phyloP scores from a whole-genome alignment of 2,329 filamentous ascomycete species.

The Aurifilum marmelostoma region DNA sequence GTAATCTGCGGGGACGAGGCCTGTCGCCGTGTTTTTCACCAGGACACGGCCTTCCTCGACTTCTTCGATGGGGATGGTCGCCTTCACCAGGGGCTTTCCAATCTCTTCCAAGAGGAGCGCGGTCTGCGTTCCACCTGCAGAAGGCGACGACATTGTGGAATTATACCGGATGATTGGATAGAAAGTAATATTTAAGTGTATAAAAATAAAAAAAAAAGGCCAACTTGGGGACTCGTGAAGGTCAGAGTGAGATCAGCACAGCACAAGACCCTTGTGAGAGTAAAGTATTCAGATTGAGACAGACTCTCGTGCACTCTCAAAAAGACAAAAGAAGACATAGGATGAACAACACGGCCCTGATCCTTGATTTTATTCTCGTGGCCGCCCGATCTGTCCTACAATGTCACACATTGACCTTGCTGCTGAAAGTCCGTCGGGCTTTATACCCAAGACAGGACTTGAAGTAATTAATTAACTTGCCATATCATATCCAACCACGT shows the following conservation, averaged over 20 bases:
- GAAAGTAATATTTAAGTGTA: too few species aligned
- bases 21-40: conserved; percentile 5
- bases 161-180: neutral
- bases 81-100: conserved; percentile 2
- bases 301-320: neutral
- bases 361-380: neutral
- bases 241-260: too few species aligned
- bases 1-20: neutral
- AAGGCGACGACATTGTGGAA: conserved; percentile 1
- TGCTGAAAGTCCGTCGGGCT: neutral
- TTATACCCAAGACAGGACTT: neutral
- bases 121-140: neutral
- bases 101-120: conserved; percentile 8
- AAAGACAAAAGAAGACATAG: neutral
- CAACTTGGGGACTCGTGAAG: too few species aligned
- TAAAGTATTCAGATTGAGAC: neutral
- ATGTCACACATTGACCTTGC: neutral
- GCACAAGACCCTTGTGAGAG: neutral
- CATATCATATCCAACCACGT: too few species aligned
- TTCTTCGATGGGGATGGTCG: neutral
- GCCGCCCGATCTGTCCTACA: neutral
- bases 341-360: too few species aligned
- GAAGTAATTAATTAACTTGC: too few species aligned
- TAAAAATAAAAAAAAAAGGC: too few species aligned
- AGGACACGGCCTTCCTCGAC: neutral